These are phyloP conservation scores for Mortierella sp. DNA, from an alignment of 371 early-diverging fungal genomes.

Conservation along the genomic window DNA sequence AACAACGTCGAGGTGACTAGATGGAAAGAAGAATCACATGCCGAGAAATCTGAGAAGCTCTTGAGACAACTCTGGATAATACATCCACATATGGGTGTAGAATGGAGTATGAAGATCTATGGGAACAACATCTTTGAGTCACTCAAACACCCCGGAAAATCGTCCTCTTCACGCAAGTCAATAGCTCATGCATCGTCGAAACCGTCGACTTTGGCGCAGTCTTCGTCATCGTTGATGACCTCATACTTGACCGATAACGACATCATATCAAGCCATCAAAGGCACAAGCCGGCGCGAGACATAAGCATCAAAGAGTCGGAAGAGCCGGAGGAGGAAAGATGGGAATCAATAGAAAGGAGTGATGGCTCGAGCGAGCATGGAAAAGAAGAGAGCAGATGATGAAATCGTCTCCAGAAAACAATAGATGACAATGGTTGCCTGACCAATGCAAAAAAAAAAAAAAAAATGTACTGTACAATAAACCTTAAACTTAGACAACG, in stretches of 20 bases:
- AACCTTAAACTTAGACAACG: no score
- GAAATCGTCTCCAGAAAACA: no score
- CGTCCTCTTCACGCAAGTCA: neutral
- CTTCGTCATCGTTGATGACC: neutral
- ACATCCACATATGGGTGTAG: conserved; percentile 25
- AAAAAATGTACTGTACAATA: no score
- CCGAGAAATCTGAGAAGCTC: conserved; percentile 21
- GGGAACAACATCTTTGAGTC: conserved; percentile 46
- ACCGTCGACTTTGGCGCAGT: neutral
- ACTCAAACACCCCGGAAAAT: neutral
- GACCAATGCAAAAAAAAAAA: no score
- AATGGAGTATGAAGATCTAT: conserved; percentile 45
- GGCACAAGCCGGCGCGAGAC: neutral
- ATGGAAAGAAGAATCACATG: conserved; percentile 8
- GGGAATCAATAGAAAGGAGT: neutral
- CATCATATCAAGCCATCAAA: neutral
- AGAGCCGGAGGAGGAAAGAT: neutral
- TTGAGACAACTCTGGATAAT: conserved; percentile 36
- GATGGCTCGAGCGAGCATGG: neutral
- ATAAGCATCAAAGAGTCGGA: neutral
- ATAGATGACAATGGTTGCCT: no score
- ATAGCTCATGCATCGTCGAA: neutral
- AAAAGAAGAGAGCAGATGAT: no score
- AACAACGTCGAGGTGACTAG: neutral
- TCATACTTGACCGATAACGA: neutral